Evolutionary conservation across 2,329 filamentous ascomycete species (phyloP), one percentile per base, ranked within the genome.

Genomic region (Cladophialophora exuberans): DNA sequence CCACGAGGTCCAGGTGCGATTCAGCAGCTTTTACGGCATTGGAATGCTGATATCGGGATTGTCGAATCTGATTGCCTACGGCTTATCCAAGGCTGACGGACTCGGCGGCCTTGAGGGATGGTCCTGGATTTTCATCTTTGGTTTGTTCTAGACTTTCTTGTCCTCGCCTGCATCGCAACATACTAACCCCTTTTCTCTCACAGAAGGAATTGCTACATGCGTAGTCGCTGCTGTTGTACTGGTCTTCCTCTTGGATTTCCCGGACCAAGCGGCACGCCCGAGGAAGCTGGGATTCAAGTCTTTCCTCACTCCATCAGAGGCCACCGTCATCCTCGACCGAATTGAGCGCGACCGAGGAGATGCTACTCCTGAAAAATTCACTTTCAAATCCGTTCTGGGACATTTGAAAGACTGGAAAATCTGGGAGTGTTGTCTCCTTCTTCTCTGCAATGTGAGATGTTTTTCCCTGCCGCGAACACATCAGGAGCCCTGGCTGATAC

Each of bases 11-110:
- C 69, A 64, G 11, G 67, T 66, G 30, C 56, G 67, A 39, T 54
- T 61, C 23, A 56, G 61, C 7, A 38, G 35, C 5, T 65, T 66
- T 20, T 66, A 61, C 58, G 35, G 61, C 4, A 42, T 62, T 15
- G 64, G 61, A 13, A 52, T 63, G 23, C 46, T 64, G 6, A 17
- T 62, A 13, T 61, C 60, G 25, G 67, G 64, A 0, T 69, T 69
- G 30, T 62, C 64, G 2, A 66, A 65, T 6, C 70, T 75, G 17
- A 67, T 73, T 26, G 72, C 69, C 0, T 73, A 68, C 15, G 69
- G 68, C 0, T 66, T 76, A 30, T 67, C 65, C 25, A 56, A 67
- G 20, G 49, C 65, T 31, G 54, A 65, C 2, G 66, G 66, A 6
- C 56, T 54, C 1, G 47, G 58, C 20, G 64, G 62, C 1, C 49